A percentile compares a stretch with the other conserved stretches of the same genome.
Conservation (phyloP, 805 yeast genomes). For the Ogataea neopini region DNA sequence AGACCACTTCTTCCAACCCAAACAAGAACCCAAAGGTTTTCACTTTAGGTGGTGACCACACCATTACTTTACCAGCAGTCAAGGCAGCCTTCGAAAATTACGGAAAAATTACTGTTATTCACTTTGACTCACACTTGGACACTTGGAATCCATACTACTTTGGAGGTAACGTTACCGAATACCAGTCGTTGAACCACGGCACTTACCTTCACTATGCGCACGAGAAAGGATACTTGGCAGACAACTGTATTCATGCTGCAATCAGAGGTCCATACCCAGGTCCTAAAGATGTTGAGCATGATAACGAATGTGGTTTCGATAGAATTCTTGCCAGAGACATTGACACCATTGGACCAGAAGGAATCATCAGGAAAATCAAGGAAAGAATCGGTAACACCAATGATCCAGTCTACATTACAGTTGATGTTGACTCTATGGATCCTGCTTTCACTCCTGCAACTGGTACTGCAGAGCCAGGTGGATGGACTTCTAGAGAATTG, state of each 20-base stretch:
- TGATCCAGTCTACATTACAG: slow-evolving; percentile 40
- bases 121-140: slow-evolving; percentile 66
- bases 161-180: slow-evolving; percentile 63
- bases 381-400: slow-evolving; percentile 40
- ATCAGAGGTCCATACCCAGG: slow-evolving; percentile 60
- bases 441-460: slow-evolving; percentile 72
- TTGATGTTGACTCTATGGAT: slow-evolving; percentile 66
- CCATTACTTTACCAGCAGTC: slow-evolving; percentile 50
- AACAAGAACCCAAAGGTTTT: slow-evolving; percentile 38
- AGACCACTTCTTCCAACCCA: slow-evolving; percentile 22
- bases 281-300: slow-evolving; percentile 41
- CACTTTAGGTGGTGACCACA: slow-evolving; percentile 61
- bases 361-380: slow-evolving; percentile 39
- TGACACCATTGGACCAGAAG: slow-evolving; percentile 40
- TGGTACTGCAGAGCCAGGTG: slow-evolving; percentile 79
- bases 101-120: slow-evolving; percentile 48
- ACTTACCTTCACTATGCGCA: slow-evolving; percentile 70
- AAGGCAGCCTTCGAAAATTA: slow-evolving; percentile 47
- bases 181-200: slow-evolving; percentile 61
- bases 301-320: slow-evolving; percentile 50
- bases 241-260: slow-evolving; percentile 60
- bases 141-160: slow-evolving; percentile 65
- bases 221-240: slow-evolving; percentile 59
- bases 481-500: slow-evolving; percentile 66
- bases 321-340: slow-evolving; percentile 49